Evolutionary conservation across 2,329 filamentous ascomycete species (phyloP).

Genomic region (Leptographium procerum): DNA sequence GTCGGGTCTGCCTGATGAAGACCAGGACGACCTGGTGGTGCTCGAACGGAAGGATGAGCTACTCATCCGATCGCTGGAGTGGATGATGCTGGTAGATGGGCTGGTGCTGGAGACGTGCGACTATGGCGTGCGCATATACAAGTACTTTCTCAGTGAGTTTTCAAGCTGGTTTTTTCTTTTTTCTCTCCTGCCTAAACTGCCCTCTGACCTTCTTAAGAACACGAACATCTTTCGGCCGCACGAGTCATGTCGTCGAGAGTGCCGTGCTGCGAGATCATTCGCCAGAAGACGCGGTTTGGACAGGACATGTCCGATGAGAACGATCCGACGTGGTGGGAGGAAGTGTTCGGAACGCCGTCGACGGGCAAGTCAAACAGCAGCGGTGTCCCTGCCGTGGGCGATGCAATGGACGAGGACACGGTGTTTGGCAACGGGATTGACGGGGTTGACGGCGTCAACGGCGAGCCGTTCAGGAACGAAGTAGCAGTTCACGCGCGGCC

Average conservation of each 20-base stretch:
- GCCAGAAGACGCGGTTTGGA: conserved; percentile 24
- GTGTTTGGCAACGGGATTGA: not conserved
- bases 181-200: conserved; percentile 3
- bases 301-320: conserved; percentile 21
- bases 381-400: conserved; percentile 11
- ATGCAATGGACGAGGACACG: conserved; percentile 19
- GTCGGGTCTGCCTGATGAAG: conserved; percentile 36
- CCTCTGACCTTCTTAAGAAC: conserved; percentile 25
- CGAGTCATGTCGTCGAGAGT: conserved; percentile 41
- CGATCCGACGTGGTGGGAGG: conserved; percentile 23
- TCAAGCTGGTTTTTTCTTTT: not conserved
- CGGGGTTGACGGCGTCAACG: not conserved
- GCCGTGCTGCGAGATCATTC: conserved; percentile 36
- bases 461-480: conserved; percentile 25
- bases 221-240: conserved; percentile 41
- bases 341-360: conserved; percentile 18
- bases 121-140: conserved; percentile 60
- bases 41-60: conserved; percentile 53
- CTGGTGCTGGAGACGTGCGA: conserved; percentile 22
- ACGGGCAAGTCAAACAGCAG: conserved; percentile 15
- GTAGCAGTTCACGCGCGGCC: conserved; percentile 45
- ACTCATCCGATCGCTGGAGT: conserved; percentile 72
- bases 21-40: conserved; percentile 11
- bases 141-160: conserved; percentile 68
- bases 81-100: conserved; percentile 64